Base-by-base conservation (phyloP, 2,329 filamentous ascomycete species). In the Penicillium glabrum region DNA sequence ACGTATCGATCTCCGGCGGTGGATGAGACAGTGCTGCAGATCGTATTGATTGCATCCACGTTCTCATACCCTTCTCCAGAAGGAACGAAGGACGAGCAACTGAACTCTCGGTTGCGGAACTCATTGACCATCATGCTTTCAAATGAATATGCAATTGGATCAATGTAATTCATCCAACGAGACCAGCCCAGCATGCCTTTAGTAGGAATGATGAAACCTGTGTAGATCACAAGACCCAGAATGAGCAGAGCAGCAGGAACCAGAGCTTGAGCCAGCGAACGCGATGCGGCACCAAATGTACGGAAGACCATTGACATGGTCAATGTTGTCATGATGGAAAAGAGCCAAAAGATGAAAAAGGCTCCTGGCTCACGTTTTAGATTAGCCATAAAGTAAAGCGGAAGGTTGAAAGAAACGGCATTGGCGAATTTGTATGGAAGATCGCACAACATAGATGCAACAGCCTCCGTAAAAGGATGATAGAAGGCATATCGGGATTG, bases 301-400 rank as follows among this genome's bases (percentile, higher is more conserved):
- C 91, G 85, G 83, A 96, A 96, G 61, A 93, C 83, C 86, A 92
- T 93, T 46, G 89, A 92, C 89, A 95, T 95, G 62, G 84, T 82
- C 16, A 37, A 37, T 37, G 35, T 37, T 16, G 35, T 37, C 67
- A 96, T 64, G 0, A 90, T 90, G 1, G 86, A 86, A 57, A 83
- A 71, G 75, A 93, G 91, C 3, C 86, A 88, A 69, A 91, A 96
- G 77, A 91, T 89, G 81, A 96, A 96, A 80, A 95, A 96, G 0
- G 87, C 76, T 1, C 87, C 88, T 0, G 89, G 79, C 61, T 89
- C 86, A 51, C 90, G 83, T 53, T 89, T 84, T 29, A 97, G 79
- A 61, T 92, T 89, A 0, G 90, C 89, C 85, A 96, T 88, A 75
- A 96, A 96, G 77, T 96, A 96, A 2, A 96, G 75, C 1, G 85